A percentile compares a stretch with the other conserved stretches of the same genome.
Conservation (phyloP, 345 rosid species). For the Xanthoceras sorbifolium region DNA sequence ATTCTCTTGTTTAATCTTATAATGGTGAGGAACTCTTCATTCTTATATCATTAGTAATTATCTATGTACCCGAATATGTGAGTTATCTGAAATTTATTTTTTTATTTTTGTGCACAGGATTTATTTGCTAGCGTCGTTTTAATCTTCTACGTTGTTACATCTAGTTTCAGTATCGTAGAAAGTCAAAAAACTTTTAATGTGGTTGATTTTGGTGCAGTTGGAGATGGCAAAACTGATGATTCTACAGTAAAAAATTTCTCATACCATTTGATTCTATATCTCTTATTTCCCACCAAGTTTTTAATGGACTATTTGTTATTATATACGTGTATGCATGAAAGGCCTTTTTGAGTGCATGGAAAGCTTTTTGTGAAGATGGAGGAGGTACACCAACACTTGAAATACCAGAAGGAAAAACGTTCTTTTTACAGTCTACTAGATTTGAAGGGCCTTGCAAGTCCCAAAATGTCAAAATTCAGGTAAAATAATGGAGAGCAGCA, state of each 20-base stretch:
- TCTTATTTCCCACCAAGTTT: too few relatives aligned
- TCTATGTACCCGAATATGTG: too few relatives aligned
- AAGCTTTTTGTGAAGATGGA: constrained; percentile 16
- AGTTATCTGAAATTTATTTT: background rate
- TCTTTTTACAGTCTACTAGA: constrained; percentile 18
- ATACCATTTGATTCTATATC: too few relatives aligned
- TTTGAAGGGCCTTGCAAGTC: constrained; percentile 42
- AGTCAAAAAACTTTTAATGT: constrained; percentile 10
- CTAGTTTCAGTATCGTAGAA: background rate
- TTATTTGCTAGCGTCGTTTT: background rate
- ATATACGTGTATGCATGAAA: background rate
- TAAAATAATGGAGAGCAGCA: constrained; percentile 2
- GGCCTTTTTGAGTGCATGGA: constrained; percentile 43
- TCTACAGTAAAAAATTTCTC: constrained; percentile 20
- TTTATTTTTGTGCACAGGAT: background rate
- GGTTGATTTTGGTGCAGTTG: constrained; percentile 25
- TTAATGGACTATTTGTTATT: too few relatives aligned
- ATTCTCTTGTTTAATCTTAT: too few relatives aligned
- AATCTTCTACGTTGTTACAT: background rate
- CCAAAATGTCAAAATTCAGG: constrained; percentile 7
- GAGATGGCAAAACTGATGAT: constrained; percentile 31
- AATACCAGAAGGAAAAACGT: constrained; percentile 19
- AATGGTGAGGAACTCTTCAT: background rate
- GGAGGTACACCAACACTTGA: constrained; percentile 20
- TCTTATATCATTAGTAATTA: background rate